Evolutionary conservation across 2,329 filamentous ascomycete species (phyloP).

Genomic region (Cladosporium halotolerans): DNA sequence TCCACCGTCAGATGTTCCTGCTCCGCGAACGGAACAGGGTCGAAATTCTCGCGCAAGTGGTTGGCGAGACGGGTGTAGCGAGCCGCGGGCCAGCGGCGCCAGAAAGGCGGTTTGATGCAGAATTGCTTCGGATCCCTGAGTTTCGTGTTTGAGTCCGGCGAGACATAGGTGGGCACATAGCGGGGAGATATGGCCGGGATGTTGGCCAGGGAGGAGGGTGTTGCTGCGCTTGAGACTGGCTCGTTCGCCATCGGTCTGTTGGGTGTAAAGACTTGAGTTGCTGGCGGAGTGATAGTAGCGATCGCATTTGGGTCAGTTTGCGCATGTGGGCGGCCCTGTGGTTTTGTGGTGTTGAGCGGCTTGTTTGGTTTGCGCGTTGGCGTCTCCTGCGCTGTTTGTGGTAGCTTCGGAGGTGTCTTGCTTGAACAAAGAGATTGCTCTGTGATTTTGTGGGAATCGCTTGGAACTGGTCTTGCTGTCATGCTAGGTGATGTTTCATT

Average conservation of each 20-base stretch:
- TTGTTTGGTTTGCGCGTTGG: not conserved
- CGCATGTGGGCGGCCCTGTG: not conserved
- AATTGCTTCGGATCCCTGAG: conserved; percentile 15
- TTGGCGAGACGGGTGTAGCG: conserved; percentile 16
- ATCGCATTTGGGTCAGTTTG: not conserved
- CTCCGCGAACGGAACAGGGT: conserved; percentile 15
- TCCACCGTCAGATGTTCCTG: conserved; percentile 15
- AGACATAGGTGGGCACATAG: not conserved
- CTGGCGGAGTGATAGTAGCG: not conserved
- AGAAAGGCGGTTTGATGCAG: conserved; percentile 19
- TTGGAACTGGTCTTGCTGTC: not conserved
- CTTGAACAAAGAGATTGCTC: no score
- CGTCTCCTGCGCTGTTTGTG: not conserved
- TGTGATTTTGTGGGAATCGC: not conserved
- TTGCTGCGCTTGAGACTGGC: not conserved
- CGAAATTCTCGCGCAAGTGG: conserved; percentile 13
- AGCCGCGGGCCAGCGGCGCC: conserved; percentile 16
- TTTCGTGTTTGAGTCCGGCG: not conserved
- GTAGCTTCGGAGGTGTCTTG: not conserved
- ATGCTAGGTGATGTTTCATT: not conserved
- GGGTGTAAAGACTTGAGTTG: not conserved
- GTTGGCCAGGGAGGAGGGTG: not conserved
- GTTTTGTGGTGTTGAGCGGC: not conserved
- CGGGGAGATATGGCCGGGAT: conserved; percentile 1
- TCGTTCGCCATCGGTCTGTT: not conserved